Evolutionary conservation across 148 eudicot species (phyloP), one percentile per base, ranked within the genome.

Genomic region (Suaeda aralocaspica): DNA sequence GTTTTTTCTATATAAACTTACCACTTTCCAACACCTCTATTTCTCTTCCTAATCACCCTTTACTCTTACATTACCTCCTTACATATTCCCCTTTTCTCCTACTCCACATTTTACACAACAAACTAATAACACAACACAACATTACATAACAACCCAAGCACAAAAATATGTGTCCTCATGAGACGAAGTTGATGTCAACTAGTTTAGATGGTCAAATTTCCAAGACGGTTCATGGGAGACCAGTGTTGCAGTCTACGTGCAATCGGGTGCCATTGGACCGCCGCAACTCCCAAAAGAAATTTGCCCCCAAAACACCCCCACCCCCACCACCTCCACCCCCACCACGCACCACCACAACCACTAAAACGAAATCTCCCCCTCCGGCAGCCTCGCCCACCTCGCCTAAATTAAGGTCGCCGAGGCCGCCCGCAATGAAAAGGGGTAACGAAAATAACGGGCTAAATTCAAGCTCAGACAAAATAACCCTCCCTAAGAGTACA

Each of bases 221-320:
- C n/a, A n/a, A n/a, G n/a, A 41, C 72, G 5, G 65, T 82, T 78
- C 76, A 88, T 26, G 88, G 87, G 66, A 79, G 90, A 9, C 82
- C 85, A 2, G 87, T 86, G n/a, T 81, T 86, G 3, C 84, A 85
- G 12, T 85, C 88, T 2, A 75, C 82, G 15, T 70, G 84, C 70
- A 84, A 84, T 70, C 76, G 77, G 0, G 77, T 77, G 25, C 77
- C 84, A 9, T 34, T 84, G 0, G 81, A 86, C 22, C 73, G 86
- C 4, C 85, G 83, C 16, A 73, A 78, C 30, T 72, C 88, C 19
- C 73, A 75, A 2, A 83, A 77, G 31, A 83, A 77, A 53, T 34
- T 57, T 21, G 19, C 57, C 36, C 79, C 74, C 2, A 75, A 55
- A 57, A 76, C 74, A 42, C 79, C 79, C 0, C 59, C 76, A 2